Base-by-base conservation (phyloP, 306 rosid species). In the Inga leiocalycina region DNA sequence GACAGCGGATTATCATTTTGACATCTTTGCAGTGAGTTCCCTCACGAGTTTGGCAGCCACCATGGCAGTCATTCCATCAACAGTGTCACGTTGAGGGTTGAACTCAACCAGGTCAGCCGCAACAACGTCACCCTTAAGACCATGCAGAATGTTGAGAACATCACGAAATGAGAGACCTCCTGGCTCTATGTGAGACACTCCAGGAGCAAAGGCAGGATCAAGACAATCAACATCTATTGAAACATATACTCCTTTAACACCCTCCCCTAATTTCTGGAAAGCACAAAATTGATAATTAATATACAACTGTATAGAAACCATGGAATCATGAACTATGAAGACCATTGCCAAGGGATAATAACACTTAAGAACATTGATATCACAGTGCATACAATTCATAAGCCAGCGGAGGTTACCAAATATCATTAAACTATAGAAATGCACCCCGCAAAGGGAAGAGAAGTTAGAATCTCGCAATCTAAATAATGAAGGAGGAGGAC, bases 1-100 rank as follows among this genome's bases (percentile, higher is more conserved):
- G 71, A 22, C 35, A 44, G 66, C 16, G 32, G 22, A 52, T 64
- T 62, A 24, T 62, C 74, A 95, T 85, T 92, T 94, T 52, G 98
- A 80, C 51, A 96, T 94, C 91, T 96, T 94, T 0, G 98, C 99
- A 35, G 97, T 51, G 82, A 94, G 54, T 82, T 96, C 99, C 88
- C 97, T 91, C 59, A 94, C 99, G 80, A 96, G 81, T 90, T 96
- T 96, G 8, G 99, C 99, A 68, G 97, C 98, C 77, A 96, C 99
- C 99, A 96, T 96, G 54, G 97, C 99, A 35, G 99, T 96, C 99
- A 96, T 94, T 81, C 98, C 99, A 41, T 91, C 98, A 6, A 92
- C 97, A 1, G 97, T 96, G 59, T 96, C 99, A 0, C 99, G 97
- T 75, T 94, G 99, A 1, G 99, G 99, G 83, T 96, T 96, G 75